Percentiles rank a stretch among this genome's conserved stretches.
phyloP scores from a whole-genome alignment of 768 basidiomycete species.

The Serendipita sp. region DNA sequence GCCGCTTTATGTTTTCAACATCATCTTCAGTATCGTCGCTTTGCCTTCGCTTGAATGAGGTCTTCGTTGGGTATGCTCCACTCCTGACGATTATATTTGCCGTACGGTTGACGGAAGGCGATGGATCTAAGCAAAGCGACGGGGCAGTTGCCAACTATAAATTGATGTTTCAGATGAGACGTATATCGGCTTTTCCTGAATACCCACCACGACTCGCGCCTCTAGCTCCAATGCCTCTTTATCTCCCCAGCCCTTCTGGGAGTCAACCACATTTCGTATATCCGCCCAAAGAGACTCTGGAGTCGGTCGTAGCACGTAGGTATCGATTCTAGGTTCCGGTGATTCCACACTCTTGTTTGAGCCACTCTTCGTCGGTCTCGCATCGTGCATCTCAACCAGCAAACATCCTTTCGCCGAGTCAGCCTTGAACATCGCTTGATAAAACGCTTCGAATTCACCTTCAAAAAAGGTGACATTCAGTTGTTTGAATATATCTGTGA shows the following conservation, averaged over 20 bases:
- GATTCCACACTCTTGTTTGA: slow-evolving; percentile 27
- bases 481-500: slow-evolving; percentile 62
- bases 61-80: slow-evolving; percentile 55
- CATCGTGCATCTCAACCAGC: slow-evolving; percentile 71
- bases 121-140: slow-evolving; percentile 65
- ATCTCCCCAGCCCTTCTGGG: slow-evolving; percentile 53
- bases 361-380: slow-evolving; percentile 36
- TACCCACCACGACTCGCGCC: slow-evolving; percentile 52
- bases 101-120: slow-evolving; percentile 58
- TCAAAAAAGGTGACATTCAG: slow-evolving; percentile 69
- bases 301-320: slow-evolving; percentile 64
- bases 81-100: slow-evolving; percentile 60
- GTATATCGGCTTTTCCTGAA: not conserved
- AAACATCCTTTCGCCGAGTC: slow-evolving; percentile 44
- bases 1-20: slow-evolving; percentile 51
- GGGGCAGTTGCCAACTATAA: slow-evolving; percentile 54
- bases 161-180: not conserved
- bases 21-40: slow-evolving; percentile 66
- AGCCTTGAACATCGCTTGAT: not conserved
- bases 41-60: slow-evolving; percentile 64
- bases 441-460: slow-evolving; percentile 28
- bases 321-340: slow-evolving; percentile 29
- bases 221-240: slow-evolving; percentile 58
- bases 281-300: slow-evolving; percentile 68
- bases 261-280: slow-evolving; percentile 44